Base-by-base conservation (phyloP, 768 basidiomycete genomes). In the Pulveroboletus sp. region DNA sequence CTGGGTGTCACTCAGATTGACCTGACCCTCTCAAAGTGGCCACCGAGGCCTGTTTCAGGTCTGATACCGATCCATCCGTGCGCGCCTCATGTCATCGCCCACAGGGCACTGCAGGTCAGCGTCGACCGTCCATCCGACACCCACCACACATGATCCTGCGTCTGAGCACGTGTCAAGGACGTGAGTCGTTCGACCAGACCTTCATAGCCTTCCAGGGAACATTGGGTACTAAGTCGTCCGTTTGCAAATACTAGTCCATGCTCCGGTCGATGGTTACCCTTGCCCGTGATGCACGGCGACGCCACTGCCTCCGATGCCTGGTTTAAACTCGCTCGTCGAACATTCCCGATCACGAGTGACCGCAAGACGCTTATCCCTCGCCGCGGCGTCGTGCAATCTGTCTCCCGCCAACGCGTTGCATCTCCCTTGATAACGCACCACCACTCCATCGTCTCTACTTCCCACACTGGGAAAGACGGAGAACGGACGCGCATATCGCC, bases 1-100 rank as follows among this genome's bases (percentile, higher is more conserved):
- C 48, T 57, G 44, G 57, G 48, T 55, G 53, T 52, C 31, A 27
- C 44, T 47, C 57, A 35, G 57, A 38, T 48, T 31, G 6, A 11
- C 8, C 46, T 45, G 3, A 40, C 26, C 47, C 26, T 24, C 30
- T 27, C 15, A 32, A 30, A 21, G 32, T 18, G 28, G 32, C 30
- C 26, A 43, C 14, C 27, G 49, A 44, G 44, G 56, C 49, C 43
- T 46, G 21, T 44, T 30, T 40, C 12, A 9, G 6, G 26, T 40
- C 37, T 42, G 32, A 30, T 27, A 46, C 45, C 43, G 8, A 50
- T 56, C 53, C 44, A 43, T 44, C 43, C 32, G 21, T 6, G 21
- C 10, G 3, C 8, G 21, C 32, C 31, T 2, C 32, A 24, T 44
- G 43, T 31, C 21, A 33, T 36, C 46, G 28, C 26, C 18, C 32